Base-by-base conservation (phyloP, 2,329 filamentous ascomycete genomes). In the Pyrenophora graminea region DNA sequence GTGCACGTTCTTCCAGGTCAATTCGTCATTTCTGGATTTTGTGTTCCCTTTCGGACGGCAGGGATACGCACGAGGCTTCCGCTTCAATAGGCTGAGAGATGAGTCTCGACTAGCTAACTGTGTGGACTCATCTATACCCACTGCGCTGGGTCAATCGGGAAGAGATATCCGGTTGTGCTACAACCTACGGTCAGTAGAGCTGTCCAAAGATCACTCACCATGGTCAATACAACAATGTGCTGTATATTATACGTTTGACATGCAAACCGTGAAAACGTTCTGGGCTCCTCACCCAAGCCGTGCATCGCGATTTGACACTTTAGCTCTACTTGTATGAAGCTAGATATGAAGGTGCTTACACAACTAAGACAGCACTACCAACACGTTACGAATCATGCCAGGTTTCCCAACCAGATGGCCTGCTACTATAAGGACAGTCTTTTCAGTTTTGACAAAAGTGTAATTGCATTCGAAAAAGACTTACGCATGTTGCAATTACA, bases 211-310 rank as follows among this genome's bases (percentile, higher is more conserved):
- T 23, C 46, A 59, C 6, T 46, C 61, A 41, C 58, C 59, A 1
- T 77, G 74, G 75, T 72, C 71, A 3, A 64, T 76, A 18, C 65
- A 75, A 3, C 71, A 76, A 46, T 64, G 65, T 6, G 69, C 70
- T 5, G 46, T 72, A 2, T 71, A 76, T 51, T 73, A 78, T 45
- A 68, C 67, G 0, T 75, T 77, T 40, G 76, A 79, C 51, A 17
- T 73, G 1, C 49, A 66, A 15, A 70, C 57, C 18, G 66, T 68
- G 2, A 56, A 56, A 25, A 43, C 67, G 4, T 49, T 68, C 0
- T 78, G 40, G 18, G 13, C 13, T 43, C 2, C 6, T n/a, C 18
- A 10, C 13, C 13, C 4, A 13, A 19, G 18, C 21, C 7, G 10
- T 12, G 10, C 37, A 13, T n/a, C 5, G 19, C 37, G 37, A n/a